phyloP scores from a whole-genome alignment of 2,329 filamentous ascomycete genomes.

The Colletotrichum caudatum region DNA sequence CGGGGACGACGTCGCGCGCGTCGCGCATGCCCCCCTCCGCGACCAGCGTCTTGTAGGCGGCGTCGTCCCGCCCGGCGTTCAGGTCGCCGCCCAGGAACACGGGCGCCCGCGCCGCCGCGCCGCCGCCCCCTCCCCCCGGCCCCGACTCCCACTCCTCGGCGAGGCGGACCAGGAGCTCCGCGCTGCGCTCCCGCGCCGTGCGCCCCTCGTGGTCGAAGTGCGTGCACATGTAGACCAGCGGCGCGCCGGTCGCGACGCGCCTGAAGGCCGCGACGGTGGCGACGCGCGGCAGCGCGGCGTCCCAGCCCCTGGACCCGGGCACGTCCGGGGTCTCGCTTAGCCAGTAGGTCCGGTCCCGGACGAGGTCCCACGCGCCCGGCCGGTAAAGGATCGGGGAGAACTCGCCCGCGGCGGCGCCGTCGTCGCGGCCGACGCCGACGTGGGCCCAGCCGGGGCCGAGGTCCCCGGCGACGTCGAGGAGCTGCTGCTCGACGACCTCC shows the following conservation, averaged over 20 bases:
- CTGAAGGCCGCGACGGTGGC: constrained; percentile 61
- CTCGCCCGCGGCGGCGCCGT: constrained; percentile 71
- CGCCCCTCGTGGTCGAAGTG: constrained; percentile 64
- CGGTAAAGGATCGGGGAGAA: constrained; percentile 77
- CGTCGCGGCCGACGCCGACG: constrained; percentile 69
- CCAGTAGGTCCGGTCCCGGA: constrained; percentile 69
- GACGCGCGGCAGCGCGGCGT: constrained; percentile 57
- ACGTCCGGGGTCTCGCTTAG: constrained; percentile 68
- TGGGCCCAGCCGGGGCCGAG: constrained; percentile 61
- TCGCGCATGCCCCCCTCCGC: constrained; percentile 45
- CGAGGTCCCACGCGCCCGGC: constrained; percentile 63
- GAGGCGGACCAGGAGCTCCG: constrained; percentile 52
- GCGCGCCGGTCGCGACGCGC: constrained; percentile 53
- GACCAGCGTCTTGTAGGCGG: constrained; percentile 46
- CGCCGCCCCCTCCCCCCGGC: no score
- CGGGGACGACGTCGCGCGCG: constrained; percentile 44
- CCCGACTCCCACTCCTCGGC: constrained; percentile 46
- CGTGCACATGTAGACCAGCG: constrained; percentile 62
- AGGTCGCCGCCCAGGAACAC: constrained; percentile 52
- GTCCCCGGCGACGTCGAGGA: constrained; percentile 55
- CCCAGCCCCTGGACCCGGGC: constrained; percentile 71
- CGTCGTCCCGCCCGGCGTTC: constrained; percentile 47
- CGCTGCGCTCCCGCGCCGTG: constrained; percentile 55
- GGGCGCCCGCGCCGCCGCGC: background rate
- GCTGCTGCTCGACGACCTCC: constrained; percentile 61